Evolutionary conservation across 345 rosid species (phyloP), one percentile per base, ranked within the genome.

Genomic region (Kandelia obovata): DNA sequence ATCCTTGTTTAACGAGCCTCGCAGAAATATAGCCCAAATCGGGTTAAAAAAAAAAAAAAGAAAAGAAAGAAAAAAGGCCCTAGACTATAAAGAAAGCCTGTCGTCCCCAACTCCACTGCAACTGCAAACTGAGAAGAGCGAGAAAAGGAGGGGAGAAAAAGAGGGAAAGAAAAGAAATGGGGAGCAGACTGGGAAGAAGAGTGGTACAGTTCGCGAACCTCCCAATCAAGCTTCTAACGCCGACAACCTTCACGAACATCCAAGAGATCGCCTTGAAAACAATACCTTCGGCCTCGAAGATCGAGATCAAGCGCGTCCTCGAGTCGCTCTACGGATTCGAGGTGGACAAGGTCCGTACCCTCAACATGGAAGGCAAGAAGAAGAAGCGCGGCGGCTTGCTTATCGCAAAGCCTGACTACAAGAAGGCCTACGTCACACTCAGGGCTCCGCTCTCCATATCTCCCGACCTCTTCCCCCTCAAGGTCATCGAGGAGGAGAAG

Each of bases 331-430:
- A 90, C 74, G 97, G 96, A 59, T 89, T 96, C 86, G 89, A 90
- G 7, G 90, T 92, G 53, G 96, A 85, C 5, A 81, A 92, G 71
- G 97, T 96, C 71, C 84, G 81, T 17, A 92, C 97, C 1, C 87
- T 92, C n/a, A 92, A 90, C 92, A 87, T 90, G 97, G 97, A 90
- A 23, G 96, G 98, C 59, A 88, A 87, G 87, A 90, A 89, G 85
- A 90, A 83, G 94, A 88, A 86, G 76, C 86, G 91, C 49, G 91
- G 97, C 0, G 98, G 99, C 0, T 5, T 90, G 6, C 67, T 92
- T 23, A 71, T 87, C 67, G 96, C 94, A 5, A 85, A 85, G 59
- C 95, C 98, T 37, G 97, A 90, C 66, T 96, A 90, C 78, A 96
- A 96, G 83, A 92, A 92, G 79, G 97, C 98, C 34, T 96, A 88